phyloP scores from a whole-genome alignment of 1,284 basidiomycete genomes.

The Fomes fomentarius region DNA sequence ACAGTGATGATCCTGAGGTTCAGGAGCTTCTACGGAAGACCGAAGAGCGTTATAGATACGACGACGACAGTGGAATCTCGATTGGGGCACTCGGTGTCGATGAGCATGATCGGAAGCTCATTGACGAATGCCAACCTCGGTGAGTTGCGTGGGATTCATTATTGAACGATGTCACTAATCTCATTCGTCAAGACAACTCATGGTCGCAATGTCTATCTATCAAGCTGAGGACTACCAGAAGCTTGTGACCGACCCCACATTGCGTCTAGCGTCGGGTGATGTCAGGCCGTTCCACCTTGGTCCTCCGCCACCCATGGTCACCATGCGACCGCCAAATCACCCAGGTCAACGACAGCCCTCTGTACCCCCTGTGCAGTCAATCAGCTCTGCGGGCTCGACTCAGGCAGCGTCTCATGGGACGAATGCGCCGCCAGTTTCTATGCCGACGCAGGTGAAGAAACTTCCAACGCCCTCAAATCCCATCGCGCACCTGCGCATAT shows the following conservation, averaged over 20 bases:
- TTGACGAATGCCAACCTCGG: slow-evolving; percentile 72
- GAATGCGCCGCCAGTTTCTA: slow-evolving; percentile 33
- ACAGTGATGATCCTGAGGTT: slow-evolving; percentile 29
- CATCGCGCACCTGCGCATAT: slow-evolving; percentile 58
- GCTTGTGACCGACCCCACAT: slow-evolving; percentile 48
- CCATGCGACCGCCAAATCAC: slow-evolving; percentile 10
- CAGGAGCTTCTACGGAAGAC: slow-evolving; percentile 46
- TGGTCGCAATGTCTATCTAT: slow-evolving; percentile 58
- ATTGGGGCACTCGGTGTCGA: slow-evolving; percentile 64
- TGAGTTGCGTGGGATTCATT: slow-evolving; percentile 36
- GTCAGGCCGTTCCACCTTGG: slow-evolving; percentile 26
- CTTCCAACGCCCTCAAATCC: slow-evolving; percentile 45
- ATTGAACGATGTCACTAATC: background rate
- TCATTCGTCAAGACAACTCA: slow-evolving; percentile 49
- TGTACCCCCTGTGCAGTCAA: slow-evolving; percentile 14
- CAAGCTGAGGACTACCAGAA: slow-evolving; percentile 46
- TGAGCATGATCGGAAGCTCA: slow-evolving; percentile 66
- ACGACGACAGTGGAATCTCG: slow-evolving; percentile 62
- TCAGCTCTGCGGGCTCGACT: slow-evolving; percentile 13
- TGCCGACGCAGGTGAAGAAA: slow-evolving; percentile 59
- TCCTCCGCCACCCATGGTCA: slow-evolving; percentile 1
- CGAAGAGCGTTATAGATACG: slow-evolving; percentile 71
- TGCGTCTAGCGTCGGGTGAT: slow-evolving; percentile 43
- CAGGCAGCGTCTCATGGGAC: slow-evolving; percentile 38
- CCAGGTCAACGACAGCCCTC: slow-evolving; percentile 12